Base-by-base conservation (phyloP, 495 filamentous ascomycete species). In the Glarea lozoyensis region DNA sequence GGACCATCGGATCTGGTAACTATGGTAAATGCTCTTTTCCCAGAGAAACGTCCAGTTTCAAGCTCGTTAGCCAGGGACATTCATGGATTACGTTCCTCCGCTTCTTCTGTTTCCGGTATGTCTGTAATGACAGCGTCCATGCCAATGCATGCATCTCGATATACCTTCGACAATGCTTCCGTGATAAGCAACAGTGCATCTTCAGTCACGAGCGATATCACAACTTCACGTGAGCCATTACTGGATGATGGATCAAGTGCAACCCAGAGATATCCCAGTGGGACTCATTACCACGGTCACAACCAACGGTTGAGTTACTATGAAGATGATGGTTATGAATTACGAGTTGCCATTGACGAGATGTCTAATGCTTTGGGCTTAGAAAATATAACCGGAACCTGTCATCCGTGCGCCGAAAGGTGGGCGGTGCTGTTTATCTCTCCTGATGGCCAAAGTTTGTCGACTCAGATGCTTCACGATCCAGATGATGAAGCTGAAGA, bases 401-500 rank as follows among this genome's bases (percentile, higher is more conserved):
- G 77, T 29, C 81, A 86, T 60, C 82, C 81, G 11, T 84, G 81
- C 50, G 81, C 81, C 10, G 81, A 85, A 57, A 63, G 72, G 32
- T 86, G 81, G 81, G 72, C 79, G 1, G 75, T 92, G 17, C 69
- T 93, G 20, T 88, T 87, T 43, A 73, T 93, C 49, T 79, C 82
- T 2, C 61, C 74, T 12, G 76, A 89, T 63, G 84, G 83, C 11
- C 73, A 73, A 50, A 61, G 68, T 39, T 65, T 92, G 19, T 77
- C 75, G 18, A 77, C 82, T 47, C 76, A 82, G 35, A 81, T 89
- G 70, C 79, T 77, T 0, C 80, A 80, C 46, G 81, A 84, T 53
- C 70, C 70, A 1, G 79, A 82, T 43, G 79, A 84, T 27, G 76
- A 78, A 10, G 61, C 69, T 9, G 79, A 82, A 5, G 67, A 78